Percentiles rank a stretch among this genome's conserved stretches.
These are phyloP conservation scores for Saccharomycopsis amapae DNA, from an alignment of 805 yeast species.

Conservation along the genomic window DNA sequence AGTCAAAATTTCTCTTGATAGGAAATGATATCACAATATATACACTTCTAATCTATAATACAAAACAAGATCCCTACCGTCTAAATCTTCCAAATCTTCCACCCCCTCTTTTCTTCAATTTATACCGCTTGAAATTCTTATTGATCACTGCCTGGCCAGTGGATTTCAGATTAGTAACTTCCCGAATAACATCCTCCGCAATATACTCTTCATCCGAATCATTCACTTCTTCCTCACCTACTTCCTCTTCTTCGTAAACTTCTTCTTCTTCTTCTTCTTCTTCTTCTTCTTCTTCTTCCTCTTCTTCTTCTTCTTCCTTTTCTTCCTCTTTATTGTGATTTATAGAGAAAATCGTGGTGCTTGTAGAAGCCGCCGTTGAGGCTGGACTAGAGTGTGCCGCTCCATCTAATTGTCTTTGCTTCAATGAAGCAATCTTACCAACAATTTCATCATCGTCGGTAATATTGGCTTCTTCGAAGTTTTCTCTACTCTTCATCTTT, in stretches of 20 bases:
- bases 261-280: background rate
- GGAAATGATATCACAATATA: no score
- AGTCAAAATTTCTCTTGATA: no score
- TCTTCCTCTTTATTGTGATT: background rate
- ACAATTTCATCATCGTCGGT: constrained; percentile 11
- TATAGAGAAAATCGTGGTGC: no score
- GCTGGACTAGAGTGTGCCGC: background rate
- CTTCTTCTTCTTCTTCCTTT: constrained; percentile 1
- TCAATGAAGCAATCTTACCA: constrained; percentile 1
- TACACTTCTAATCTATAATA: no score
- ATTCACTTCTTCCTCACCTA: background rate
- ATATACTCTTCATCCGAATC: background rate
- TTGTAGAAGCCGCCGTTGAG: no score
- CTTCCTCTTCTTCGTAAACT: background rate
- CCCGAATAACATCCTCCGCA: background rate
- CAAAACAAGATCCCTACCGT: no score
- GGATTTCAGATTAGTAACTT: background rate
- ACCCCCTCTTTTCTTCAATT: constrained; percentile 1
- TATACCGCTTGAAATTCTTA: constrained; percentile 4
- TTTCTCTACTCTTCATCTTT: constrained; percentile 15
- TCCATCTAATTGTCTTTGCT: constrained; percentile 4
- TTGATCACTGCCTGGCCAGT: background rate
- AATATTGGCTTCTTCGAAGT: constrained; percentile 6
- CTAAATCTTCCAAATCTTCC: background rate
- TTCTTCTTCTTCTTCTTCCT: constrained; percentile 1